phyloP scores from a whole-genome alignment of 1,284 basidiomycete species.

The Naganishia cerealis region DNA sequence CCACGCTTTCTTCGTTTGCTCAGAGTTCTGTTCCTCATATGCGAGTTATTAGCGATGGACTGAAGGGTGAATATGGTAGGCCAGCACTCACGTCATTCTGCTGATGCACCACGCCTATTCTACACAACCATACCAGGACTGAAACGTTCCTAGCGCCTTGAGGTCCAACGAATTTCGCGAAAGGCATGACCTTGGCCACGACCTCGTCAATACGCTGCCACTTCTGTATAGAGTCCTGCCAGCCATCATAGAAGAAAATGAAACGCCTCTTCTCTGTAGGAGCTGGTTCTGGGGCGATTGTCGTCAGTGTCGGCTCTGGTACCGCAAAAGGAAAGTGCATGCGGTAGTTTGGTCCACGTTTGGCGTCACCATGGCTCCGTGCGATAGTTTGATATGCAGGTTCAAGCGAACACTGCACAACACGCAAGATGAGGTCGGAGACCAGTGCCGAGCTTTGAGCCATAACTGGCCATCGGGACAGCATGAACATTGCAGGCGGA shows the following conservation, averaged over 20 bases:
- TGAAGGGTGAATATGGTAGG: neutral
- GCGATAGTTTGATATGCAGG: slow-evolving; percentile 64
- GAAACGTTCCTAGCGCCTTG: slow-evolving; percentile 70
- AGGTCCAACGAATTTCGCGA: slow-evolving; percentile 73
- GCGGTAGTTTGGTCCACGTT: slow-evolving; percentile 25
- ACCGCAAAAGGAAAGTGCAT: slow-evolving; percentile 45
- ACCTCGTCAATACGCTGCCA: slow-evolving; percentile 69
- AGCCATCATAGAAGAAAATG: slow-evolving; percentile 84
- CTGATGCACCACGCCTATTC: slow-evolving; percentile 60
- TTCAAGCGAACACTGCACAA: slow-evolving; percentile 67
- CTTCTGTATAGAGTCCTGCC: slow-evolving; percentile 70
- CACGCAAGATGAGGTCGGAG: slow-evolving; percentile 76
- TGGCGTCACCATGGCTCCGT: slow-evolving; percentile 17
- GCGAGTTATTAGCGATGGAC: slow-evolving; percentile 8
- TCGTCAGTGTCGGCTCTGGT: slow-evolving; percentile 30
- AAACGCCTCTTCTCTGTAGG: slow-evolving; percentile 53
- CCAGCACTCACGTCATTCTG: slow-evolving; percentile 32
- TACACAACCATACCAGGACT: slow-evolving; percentile 64
- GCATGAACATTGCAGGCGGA: slow-evolving; percentile 71
- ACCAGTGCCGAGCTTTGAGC: slow-evolving; percentile 77
- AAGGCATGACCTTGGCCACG: slow-evolving; percentile 59
- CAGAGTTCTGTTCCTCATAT: slow-evolving; percentile 43
- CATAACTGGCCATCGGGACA: slow-evolving; percentile 83
- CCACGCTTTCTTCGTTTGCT: slow-evolving; percentile 61
- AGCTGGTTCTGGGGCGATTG: slow-evolving; percentile 27